phyloP scores from a whole-genome alignment of 768 basidiomycete genomes.

The Agaricus subrufescens region DNA sequence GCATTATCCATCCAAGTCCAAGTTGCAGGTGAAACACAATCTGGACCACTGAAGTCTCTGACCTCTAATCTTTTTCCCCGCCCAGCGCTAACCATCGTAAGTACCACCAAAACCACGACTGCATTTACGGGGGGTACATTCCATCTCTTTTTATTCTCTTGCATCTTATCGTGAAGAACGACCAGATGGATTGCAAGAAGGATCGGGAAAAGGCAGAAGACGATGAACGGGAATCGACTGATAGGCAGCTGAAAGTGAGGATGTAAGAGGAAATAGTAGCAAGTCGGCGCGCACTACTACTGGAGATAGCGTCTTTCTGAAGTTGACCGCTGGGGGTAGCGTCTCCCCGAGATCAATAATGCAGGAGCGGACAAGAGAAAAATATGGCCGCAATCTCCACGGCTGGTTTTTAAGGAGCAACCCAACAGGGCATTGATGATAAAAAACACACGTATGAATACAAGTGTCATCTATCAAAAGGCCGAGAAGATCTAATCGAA shows the following conservation, averaged over 20 bases:
- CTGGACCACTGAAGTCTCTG: constrained; percentile 22
- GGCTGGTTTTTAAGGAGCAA: no score
- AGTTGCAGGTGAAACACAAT: constrained; percentile 14
- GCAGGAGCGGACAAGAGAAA: no score
- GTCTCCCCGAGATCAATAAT: no score
- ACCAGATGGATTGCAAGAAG: no score
- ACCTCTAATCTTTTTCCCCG: constrained; percentile 7
- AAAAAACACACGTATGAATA: no score
- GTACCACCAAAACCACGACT: constrained; percentile 7
- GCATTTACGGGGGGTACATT: neutral
- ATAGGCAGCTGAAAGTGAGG: neutral
- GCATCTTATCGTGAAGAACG: neutral
- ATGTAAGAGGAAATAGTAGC: neutral
- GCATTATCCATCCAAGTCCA: constrained; percentile 31
- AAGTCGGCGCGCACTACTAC: neutral
- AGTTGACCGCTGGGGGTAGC: no score
- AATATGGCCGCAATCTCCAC: no score
- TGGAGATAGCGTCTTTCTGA: no score
- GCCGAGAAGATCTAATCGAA: no score
- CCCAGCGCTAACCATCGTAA: constrained; percentile 5
- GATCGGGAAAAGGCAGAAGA: no score
- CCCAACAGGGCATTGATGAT: no score
- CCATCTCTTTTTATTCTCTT: neutral
- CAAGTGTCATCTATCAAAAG: no score
- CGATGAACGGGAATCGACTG: neutral